These are phyloP conservation scores for Waitea zeae DNA, from an alignment of 1,284 basidiomycete genomes.

Conservation along the genomic window DNA sequence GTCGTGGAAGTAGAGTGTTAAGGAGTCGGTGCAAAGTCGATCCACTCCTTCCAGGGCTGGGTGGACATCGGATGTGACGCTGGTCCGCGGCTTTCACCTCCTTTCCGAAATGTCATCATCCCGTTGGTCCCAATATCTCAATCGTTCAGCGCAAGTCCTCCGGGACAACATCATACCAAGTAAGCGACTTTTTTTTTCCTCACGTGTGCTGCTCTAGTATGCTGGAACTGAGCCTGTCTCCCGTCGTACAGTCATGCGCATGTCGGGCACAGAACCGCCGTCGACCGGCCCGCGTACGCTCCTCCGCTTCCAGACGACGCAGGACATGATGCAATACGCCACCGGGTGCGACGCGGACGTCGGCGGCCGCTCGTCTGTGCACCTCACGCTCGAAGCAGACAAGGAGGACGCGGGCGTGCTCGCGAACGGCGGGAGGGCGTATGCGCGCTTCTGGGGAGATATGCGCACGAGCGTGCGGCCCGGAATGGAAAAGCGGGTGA, in stretches of 20 bases:
- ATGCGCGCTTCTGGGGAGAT: conserved; percentile 57
- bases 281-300: conserved; percentile 39
- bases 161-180: too few species aligned
- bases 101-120: too few species aligned
- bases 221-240: too few species aligned
- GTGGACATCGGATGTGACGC: too few species aligned
- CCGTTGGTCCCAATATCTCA: too few species aligned
- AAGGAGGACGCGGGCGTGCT: conserved; percentile 7
- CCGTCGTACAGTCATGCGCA: conserved; percentile 59
- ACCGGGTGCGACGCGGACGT: conserved; percentile 74
- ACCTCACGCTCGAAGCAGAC: conserved; percentile 43
- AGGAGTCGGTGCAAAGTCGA: too few species aligned
- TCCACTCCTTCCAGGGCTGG: too few species aligned
- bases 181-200: too few species aligned
- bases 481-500: conserved; percentile 39
- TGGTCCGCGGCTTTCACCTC: too few species aligned
- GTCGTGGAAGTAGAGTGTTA: too few species aligned
- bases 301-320: conserved; percentile 39
- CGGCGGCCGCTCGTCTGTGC: conserved; percentile 65
- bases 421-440: conserved; percentile 20
- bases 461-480: conserved; percentile 50
- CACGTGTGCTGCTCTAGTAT: too few species aligned
- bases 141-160: too few species aligned
- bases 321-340: conserved; percentile 44
- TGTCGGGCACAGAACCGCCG: conserved; percentile 53